Evolutionary conservation across 495 filamentous ascomycete species (phyloP), one percentile per base, ranked within the genome.

Genomic region (Talaromyces adpressus): DNA sequence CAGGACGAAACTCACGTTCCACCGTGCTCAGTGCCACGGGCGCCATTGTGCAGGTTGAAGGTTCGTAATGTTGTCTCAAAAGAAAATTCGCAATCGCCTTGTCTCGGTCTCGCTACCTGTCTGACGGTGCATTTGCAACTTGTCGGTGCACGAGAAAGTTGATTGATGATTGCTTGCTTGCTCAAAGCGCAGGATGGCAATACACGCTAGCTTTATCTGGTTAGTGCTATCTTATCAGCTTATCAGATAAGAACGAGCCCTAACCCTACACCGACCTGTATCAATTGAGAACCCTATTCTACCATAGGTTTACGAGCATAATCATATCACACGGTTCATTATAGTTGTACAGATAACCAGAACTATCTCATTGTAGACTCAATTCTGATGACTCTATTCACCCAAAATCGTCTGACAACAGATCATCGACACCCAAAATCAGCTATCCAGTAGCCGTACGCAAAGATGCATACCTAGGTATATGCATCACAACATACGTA

Each of bases 1-100:
- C 12, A 29, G 18, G 34, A 11, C 18, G 47, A 63, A 51, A 72
- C 77, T 65, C 65, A 84, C 83, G 75, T 70, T 86, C 82, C 18
- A 84, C 74, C 59, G 73, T 77, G 61, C 77, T 75, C 11, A 84
- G 65, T 57, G 72, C 74, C 51, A 77, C 71, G 6, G 77, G 79
- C 12, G 79, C 78, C 80, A 83, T 83, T 63, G 57, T 63, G 39
- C 1, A 41, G 36, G 36, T 41, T 41, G 36, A 16, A 4, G 4
- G 36, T 5, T 41, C 14, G 12, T 16, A 16, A 36, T 36, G 6
- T 11, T 12, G 32, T 36, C 32, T 54, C 16, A 12, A 22, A 22
- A 51, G n/a, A 3, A 22, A 41, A 11, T 62, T 12, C 4, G 25
- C 30, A 49, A 62, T 41, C 14, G 14, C 36, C 14, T 36, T 11